phyloP scores from a whole-genome alignment of 2,329 filamentous ascomycete genomes.

The Colletotrichum sp. region DNA sequence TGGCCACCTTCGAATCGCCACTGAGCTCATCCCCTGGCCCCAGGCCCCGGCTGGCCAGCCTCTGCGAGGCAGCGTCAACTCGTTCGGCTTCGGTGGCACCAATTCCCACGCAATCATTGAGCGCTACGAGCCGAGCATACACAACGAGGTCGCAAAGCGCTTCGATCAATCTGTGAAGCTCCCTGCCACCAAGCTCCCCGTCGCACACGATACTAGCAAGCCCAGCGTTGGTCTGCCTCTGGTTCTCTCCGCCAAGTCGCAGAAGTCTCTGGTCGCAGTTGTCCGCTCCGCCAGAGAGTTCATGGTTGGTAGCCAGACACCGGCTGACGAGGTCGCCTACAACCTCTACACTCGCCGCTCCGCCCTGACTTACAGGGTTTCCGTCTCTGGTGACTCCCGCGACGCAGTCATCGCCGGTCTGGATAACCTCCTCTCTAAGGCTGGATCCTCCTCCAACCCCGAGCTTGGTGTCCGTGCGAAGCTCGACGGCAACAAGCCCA shows the following conservation, averaged over 20 bases:
- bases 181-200: neutral
- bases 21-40: constrained; percentile 30
- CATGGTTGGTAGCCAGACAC: neutral
- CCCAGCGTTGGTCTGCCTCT: neutral
- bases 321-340: constrained; percentile 10
- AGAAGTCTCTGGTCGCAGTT: constrained; percentile 14
- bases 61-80: constrained; percentile 27
- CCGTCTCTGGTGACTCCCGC: neutral
- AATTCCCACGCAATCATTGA: constrained; percentile 27
- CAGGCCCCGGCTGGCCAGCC: constrained; percentile 11
- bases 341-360: constrained; percentile 8
- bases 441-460: neutral
- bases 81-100: constrained; percentile 25
- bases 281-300: constrained; percentile 2
- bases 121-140: constrained; percentile 10
- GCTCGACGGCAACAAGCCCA: constrained; percentile 7
- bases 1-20: constrained; percentile 29
- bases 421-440: constrained; percentile 8
- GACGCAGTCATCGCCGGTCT: neutral
- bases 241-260: constrained; percentile 17
- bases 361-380: constrained; percentile 8
- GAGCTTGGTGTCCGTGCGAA: constrained; percentile 17
- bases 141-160: constrained; percentile 8
- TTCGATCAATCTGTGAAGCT: neutral
- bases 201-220: neutral